phyloP scores from a whole-genome alignment of 2,329 filamentous ascomycete genomes.

The Nannizziopsis barbatae region DNA sequence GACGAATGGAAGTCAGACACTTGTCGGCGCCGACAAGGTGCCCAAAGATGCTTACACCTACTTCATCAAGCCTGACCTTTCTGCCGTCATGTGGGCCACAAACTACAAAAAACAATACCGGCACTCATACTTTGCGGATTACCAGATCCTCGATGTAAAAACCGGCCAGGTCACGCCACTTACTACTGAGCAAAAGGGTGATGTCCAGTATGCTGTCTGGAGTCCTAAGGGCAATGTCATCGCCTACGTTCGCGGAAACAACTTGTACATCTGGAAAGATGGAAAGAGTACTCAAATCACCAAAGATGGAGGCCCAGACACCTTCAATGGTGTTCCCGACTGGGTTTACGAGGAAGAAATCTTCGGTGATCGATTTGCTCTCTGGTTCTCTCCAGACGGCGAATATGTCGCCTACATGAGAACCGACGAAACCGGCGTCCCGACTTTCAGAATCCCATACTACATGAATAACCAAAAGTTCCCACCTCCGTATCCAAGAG shows the following conservation, averaged over 20 bases:
- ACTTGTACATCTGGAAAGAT: constrained; percentile 50
- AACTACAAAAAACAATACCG: constrained; percentile 60
- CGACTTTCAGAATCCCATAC: constrained; percentile 55
- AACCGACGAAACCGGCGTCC: constrained; percentile 66
- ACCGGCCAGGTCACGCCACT: constrained; percentile 46
- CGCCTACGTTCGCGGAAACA: constrained; percentile 56
- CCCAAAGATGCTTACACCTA: constrained; percentile 47
- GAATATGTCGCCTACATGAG: constrained; percentile 76
- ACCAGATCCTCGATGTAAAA: constrained; percentile 52
- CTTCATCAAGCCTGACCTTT: constrained; percentile 50
- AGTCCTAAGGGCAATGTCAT: constrained; percentile 48
- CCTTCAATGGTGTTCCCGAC: constrained; percentile 85
- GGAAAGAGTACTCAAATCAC: constrained; percentile 56
- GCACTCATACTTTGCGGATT: constrained; percentile 57
- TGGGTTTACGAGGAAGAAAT: constrained; percentile 89
- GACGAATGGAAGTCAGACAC: constrained; percentile 45
- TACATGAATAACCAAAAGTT: constrained; percentile 50
- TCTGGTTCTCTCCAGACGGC: constrained; percentile 85
- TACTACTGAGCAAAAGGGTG: constrained; percentile 48
- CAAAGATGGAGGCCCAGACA: constrained; percentile 66
- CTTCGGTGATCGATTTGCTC: constrained; percentile 60
- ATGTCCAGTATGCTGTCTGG: constrained; percentile 57
- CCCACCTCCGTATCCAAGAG: constrained; percentile 50
- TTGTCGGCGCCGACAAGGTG: constrained; percentile 48
- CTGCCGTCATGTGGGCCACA: constrained; percentile 49